Percentiles rank a stretch among this genome's conserved stretches.
Conservation (phyloP, 345 rosid genomes). For the Arabis hirsuta region DNA sequence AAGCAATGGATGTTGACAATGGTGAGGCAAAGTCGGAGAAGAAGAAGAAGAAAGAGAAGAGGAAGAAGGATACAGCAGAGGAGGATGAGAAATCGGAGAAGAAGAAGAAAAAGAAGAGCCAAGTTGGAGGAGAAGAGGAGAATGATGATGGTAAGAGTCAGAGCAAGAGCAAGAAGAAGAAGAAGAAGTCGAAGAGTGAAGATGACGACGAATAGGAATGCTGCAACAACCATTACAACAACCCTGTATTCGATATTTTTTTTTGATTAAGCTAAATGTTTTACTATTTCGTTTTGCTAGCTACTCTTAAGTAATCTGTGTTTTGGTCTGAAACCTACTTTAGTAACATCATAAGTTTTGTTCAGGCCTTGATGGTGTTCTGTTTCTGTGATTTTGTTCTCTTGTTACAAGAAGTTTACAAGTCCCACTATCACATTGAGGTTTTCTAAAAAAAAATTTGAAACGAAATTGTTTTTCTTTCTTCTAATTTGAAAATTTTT, state of each 20-base stretch:
- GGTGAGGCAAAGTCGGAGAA: conserved; percentile 40
- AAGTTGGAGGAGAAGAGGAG: conserved; percentile 36
- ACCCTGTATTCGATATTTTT: conserved; percentile 32
- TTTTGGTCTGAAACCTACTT: conserved; percentile 26
- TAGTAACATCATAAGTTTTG: conserved; percentile 1
- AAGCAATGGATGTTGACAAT: conserved; percentile 3
- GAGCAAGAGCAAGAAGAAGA: conserved; percentile 35
- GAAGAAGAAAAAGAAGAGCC: conserved; percentile 46
- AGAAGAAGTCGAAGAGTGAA: conserved; percentile 42
- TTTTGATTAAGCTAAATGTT: conserved; percentile 16
- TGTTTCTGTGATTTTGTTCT: background rate
- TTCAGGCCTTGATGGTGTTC: background rate
- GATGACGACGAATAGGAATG: conserved; percentile 39
- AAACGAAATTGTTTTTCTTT: background rate
- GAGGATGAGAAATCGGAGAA: conserved; percentile 41
- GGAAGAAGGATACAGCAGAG: conserved; percentile 34
- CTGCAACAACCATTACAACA: conserved; percentile 20
- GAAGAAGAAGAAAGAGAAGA: conserved; percentile 43
- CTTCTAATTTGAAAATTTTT: too few species aligned
- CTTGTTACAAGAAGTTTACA: background rate
- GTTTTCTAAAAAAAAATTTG: background rate
- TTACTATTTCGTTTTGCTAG: background rate
- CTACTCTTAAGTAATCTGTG: background rate
- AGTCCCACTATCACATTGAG: background rate
- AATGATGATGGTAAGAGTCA: conserved; percentile 38